Percentiles rank a stretch among this genome's conserved stretches.
Evolutionary conservation across 148 eudicot species (phyloP).

Genomic region (Bassia scoparia): DNA sequence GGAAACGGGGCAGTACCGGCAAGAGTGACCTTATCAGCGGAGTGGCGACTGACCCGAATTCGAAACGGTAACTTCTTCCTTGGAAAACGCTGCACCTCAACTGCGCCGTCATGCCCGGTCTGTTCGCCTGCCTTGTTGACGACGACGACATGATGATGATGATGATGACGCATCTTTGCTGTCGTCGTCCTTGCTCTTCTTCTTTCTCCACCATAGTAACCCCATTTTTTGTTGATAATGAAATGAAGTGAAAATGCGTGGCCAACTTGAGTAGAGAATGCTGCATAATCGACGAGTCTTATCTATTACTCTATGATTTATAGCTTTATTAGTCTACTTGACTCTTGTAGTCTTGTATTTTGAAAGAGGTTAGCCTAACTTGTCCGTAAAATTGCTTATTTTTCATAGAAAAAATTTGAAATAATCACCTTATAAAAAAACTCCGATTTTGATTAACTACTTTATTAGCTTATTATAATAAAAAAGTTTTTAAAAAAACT

Average conservation of each 20-base stretch:
- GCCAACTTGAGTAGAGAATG: not conserved
- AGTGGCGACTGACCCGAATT: slow-evolving; percentile 69
- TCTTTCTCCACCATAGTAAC: slow-evolving; percentile 64
- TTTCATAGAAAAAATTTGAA: no score
- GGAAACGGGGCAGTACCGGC: slow-evolving; percentile 86
- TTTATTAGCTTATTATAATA: no score
- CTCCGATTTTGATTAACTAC: no score
- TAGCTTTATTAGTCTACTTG: no score
- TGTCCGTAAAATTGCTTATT: no score
- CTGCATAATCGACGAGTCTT: no score
- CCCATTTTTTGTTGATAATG: slow-evolving; percentile 43
- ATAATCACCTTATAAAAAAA: no score
- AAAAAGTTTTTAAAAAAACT: no score
- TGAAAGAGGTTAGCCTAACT: no score
- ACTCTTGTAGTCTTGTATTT: no score
- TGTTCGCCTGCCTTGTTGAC: slow-evolving; percentile 28
- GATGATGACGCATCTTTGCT: not conserved
- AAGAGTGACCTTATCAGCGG: slow-evolving; percentile 69
- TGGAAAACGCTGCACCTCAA: slow-evolving; percentile 50
- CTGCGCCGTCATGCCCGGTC: slow-evolving; percentile 43
- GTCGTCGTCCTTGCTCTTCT: slow-evolving; percentile 28
- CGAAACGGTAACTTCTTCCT: slow-evolving; percentile 58
- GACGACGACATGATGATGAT: not conserved
- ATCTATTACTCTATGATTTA: no score
- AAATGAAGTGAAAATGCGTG: not conserved